Base-by-base conservation (phyloP, 2,329 filamentous ascomycete species). In the Sodiomyces alkalinus region DNA sequence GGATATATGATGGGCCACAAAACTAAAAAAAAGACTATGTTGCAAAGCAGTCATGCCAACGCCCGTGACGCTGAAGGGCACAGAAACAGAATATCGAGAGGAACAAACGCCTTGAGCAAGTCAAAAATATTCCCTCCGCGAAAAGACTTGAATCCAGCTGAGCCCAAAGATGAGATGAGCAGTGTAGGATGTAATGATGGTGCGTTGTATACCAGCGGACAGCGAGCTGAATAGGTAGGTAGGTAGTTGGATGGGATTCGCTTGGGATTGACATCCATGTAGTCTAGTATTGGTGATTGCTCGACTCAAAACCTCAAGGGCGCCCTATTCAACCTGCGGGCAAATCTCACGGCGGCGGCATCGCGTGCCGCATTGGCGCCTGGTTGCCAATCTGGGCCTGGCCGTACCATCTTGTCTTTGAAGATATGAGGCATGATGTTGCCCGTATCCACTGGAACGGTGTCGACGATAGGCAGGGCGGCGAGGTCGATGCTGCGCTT, bases 391-490 rank as follows among this genome's bases (percentile, higher is more conserved):
- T 29, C 21, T 15, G 16, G 13, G 15, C 20, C 27, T 23, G 27
- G 20, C 12, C 24, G 24, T 13, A 15, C 19, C 29, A 31, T 31
- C 19, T 24, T 26, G 29, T 31, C 26, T 13, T 24, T 24, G 12
- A 31, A 14, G 16, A 27, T 17, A 21, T 25, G 29, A 17, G 20
- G 18, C 17, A 31, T 23, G 14, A 25, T 25, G 20, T 26, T 25
- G n/a, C n/a, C n/a, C 3, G 33, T 26, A 21, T 42, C 33, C 30
- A 41, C 22, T 7, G 40, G 35, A 18, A 43, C 32, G 12, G 35
- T 29, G 29, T 42, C 38, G 33, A 45, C 36, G 26, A 47, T 30
- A 4, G 38, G 32, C n/a, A 48, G 30, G 19, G 35, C 31, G 23
- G 34, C 33, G 18, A 42, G 31, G 13, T 35, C 35, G 28, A 52